Evolutionary conservation across 495 filamentous ascomycete genomes (phyloP), one percentile per base, ranked within the genome.

Genomic region (Penicillium dipodomyicola): DNA sequence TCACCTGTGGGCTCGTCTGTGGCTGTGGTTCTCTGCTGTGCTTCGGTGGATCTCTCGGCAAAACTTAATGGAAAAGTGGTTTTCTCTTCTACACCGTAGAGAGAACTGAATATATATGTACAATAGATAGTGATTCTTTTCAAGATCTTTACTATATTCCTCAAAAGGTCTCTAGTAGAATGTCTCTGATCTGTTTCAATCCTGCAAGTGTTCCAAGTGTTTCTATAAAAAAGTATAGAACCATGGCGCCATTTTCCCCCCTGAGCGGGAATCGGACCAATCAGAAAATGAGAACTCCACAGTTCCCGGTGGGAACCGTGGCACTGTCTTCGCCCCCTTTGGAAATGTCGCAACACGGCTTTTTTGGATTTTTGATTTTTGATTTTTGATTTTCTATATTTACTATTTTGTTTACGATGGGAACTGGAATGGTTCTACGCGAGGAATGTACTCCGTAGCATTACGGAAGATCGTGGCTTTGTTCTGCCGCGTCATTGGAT

Each of bases 251-350:
- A 20, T 52, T n/a, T n/a, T 27, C 49, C 52, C 58, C 58, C 59
- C 59, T 65, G 59, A 65, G 55, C 15, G 48, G 37, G 20, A 43
- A 59, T 59, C 59, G 52, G 27, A 12, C 62, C 59, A 65, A 67
- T 67, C 22, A 60, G 19, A 15, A 37, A 39, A 10, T 17, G 15
- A 6, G 35, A 27, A 37, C 46, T 54, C 49, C 50, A 54, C 30
- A 56, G 48, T 60, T 65, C 59, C 55, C 52, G 33, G 56, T 58
- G 61, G 58, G 27, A 59, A 57, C 55, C 47, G 33, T 55, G 52
- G 57, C 41, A 43, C 17, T 39, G 42, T 17, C 32, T 20, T n/a
- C 17, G 52, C 52, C 52, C 52, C 52, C 52, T 52, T 54, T 33
- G 43, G 20, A 33, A 23, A 30, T n/a, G 20, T 22, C 7, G 35